phyloP scores from a whole-genome alignment of 371 early-diverging fungal genomes.

The Capillidium heterosporum region DNA sequence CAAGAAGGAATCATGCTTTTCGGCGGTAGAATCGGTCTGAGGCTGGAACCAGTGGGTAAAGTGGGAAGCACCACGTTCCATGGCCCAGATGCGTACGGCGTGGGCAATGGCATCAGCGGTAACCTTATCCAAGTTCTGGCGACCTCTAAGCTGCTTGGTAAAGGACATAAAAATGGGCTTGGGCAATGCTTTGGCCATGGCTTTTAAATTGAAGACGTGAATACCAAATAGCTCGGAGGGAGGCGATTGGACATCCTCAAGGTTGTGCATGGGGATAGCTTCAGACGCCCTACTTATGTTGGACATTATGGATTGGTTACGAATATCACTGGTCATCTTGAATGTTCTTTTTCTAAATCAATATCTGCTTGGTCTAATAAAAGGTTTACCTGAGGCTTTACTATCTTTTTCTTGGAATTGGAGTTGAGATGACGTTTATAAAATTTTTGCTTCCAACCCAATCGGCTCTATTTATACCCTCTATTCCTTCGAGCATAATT shows the following conservation, averaged over 20 bases:
- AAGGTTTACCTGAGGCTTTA: too few relatives aligned
- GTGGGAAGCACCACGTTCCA: conserved; percentile 87
- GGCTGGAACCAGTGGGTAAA: conserved; percentile 99
- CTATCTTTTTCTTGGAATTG: too few relatives aligned
- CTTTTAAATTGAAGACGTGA: conserved; percentile 78
- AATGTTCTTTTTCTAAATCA: too few relatives aligned
- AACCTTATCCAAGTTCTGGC: conserved; percentile 65
- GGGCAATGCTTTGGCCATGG: conserved; percentile 73
- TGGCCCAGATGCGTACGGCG: conserved; percentile 92
- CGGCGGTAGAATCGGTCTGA: conserved; percentile 92
- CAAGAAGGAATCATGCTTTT: conserved; percentile 97
- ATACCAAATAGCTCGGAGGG: conserved; percentile 78
- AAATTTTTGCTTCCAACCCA: too few relatives aligned
- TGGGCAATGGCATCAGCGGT: conserved; percentile 96
- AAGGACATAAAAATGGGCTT: conserved; percentile 86
- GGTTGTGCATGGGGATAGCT: not conserved
- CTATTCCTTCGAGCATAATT: too few relatives aligned
- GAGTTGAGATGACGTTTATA: too few relatives aligned
- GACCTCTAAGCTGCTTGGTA: conserved; percentile 73
- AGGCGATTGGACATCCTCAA: too few relatives aligned
- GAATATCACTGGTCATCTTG: not conserved
- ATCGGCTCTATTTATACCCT: too few relatives aligned
- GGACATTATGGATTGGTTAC: not conserved
- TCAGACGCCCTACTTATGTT: not conserved
- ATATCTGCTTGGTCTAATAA: too few relatives aligned